These are phyloP conservation scores for Venturia nashicola DNA, from an alignment of 2,329 filamentous ascomycete genomes.

Conservation along the genomic window DNA sequence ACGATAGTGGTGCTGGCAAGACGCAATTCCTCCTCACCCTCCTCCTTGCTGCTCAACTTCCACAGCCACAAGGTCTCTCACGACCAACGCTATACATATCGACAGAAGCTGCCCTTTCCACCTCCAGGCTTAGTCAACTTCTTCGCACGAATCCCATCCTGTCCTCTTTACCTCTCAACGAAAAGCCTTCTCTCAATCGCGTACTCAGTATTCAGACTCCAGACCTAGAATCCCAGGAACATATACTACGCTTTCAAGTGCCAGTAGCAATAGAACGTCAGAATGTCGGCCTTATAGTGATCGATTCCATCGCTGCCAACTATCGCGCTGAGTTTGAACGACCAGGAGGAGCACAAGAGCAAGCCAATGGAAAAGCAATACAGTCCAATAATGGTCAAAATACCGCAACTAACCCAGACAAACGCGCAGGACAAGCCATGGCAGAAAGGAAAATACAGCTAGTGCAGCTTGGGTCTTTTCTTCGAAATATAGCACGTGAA, in stretches of 20 bases:
- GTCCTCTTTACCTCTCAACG: slow-evolving; percentile 24
- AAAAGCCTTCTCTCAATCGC: slow-evolving; percentile 55
- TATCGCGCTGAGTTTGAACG: slow-evolving; percentile 83
- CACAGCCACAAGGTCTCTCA: slow-evolving; percentile 56
- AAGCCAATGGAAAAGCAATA: slow-evolving; percentile 15
- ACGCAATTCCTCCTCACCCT: slow-evolving; percentile 84
- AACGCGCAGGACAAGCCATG: slow-evolving; percentile 31
- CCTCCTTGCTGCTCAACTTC: slow-evolving; percentile 73
- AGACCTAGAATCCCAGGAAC: slow-evolving; percentile 88
- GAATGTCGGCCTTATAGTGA: slow-evolving; percentile 66
- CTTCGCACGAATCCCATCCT: slow-evolving; percentile 55
- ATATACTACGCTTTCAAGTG: slow-evolving; percentile 86
- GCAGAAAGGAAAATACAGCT: slow-evolving; percentile 67
- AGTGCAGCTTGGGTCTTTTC: slow-evolving; percentile 58
- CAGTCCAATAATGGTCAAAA: background rate
- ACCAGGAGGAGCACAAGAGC: slow-evolving; percentile 26
- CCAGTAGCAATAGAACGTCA: slow-evolving; percentile 70
- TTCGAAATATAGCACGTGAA: slow-evolving; percentile 63
- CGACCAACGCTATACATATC: slow-evolving; percentile 83
- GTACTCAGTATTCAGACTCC: slow-evolving; percentile 74
- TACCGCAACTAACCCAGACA: background rate
- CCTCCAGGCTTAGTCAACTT: slow-evolving; percentile 69
- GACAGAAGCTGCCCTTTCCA: slow-evolving; percentile 78
- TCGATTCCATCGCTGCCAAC: slow-evolving; percentile 92
- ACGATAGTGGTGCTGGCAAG: slow-evolving; percentile 68